These are phyloP conservation scores for Pleodorina starrii DNA, from an alignment of 139 green algal genomes.

Conservation along the genomic window DNA sequence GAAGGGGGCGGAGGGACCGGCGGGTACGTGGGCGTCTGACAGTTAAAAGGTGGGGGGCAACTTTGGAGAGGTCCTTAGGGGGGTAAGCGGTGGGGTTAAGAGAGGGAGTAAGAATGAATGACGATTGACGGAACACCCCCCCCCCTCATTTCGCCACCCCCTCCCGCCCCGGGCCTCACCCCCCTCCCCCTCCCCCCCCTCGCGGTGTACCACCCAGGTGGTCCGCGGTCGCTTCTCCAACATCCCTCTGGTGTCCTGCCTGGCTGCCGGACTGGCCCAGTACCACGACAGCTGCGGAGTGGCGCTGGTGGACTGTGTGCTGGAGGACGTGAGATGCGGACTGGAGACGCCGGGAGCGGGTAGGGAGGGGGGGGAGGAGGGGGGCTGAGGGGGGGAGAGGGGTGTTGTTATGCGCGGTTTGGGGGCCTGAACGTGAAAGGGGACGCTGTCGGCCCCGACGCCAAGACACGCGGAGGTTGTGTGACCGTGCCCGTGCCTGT, in stretches of 20 bases:
- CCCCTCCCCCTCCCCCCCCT: not conserved
- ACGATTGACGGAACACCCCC: too few relatives aligned
- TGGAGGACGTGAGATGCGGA: conserved; percentile 89
- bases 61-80: too few relatives aligned
- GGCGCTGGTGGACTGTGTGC: conserved; percentile 78
- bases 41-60: too few relatives aligned
- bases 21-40: too few relatives aligned
- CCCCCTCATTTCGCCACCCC: not conserved
- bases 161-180: not conserved
- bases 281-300: conserved; percentile 89
- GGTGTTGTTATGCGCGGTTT: too few relatives aligned
- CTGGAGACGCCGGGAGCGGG: conserved; percentile 73
- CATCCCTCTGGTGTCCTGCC: conserved; percentile 83
- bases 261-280: conserved; percentile 83
- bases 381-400: too few relatives aligned
- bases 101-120: too few relatives aligned
- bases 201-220: conserved; percentile 46
- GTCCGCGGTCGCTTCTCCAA: conserved; percentile 71
- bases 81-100: too few relatives aligned
- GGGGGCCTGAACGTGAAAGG: not conserved
- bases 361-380: not conserved
- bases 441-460: not conserved
- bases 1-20: not conserved
- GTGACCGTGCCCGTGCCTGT: not conserved
- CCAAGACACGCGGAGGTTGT: not conserved